Conservation (phyloP, 192 early-diverging fungal species). For the Coemansia interrupta region DNA sequence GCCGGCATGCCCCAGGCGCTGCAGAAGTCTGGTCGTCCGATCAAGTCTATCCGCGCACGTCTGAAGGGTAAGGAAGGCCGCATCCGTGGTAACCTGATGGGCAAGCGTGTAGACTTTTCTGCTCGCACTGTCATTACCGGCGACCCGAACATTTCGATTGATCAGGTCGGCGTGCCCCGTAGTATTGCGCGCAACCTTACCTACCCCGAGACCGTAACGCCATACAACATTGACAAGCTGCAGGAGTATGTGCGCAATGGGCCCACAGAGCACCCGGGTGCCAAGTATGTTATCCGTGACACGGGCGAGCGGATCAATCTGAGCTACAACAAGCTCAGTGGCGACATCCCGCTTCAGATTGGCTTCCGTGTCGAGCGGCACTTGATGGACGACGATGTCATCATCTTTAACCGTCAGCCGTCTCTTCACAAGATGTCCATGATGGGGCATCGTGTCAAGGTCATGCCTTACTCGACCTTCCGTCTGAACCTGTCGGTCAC, state of each 20-base stretch:
- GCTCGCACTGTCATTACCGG: slow-evolving; percentile 99
- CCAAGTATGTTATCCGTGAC: slow-evolving; percentile 93
- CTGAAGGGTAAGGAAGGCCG: slow-evolving; percentile 99
- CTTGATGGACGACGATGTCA: slow-evolving; percentile 88
- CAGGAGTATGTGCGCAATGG: slow-evolving; percentile 88
- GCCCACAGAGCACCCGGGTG: slow-evolving; percentile 89
- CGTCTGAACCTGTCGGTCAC: slow-evolving; percentile 95
- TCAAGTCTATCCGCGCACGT: slow-evolving; percentile 92
- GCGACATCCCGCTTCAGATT: slow-evolving; percentile 79
- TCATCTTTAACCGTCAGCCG: slow-evolving; percentile 99
- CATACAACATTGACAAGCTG: slow-evolving; percentile 89
- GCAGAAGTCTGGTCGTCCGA: slow-evolving; percentile 91
- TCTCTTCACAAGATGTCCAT: slow-evolving; percentile 99
- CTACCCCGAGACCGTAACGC: slow-evolving; percentile 94
- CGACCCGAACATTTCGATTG: slow-evolving; percentile 95
- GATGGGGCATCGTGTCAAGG: slow-evolving; percentile 96
- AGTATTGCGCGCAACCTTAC: slow-evolving; percentile 96
- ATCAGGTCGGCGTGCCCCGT: slow-evolving; percentile 97
- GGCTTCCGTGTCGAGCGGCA: slow-evolving; percentile 96
- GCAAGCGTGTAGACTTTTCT: slow-evolving; percentile 99
- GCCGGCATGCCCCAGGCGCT: slow-evolving; percentile 84
- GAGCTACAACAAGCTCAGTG: slow-evolving; percentile 75
- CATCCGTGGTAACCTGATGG: slow-evolving; percentile 98
- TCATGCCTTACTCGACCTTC: slow-evolving; percentile 99
- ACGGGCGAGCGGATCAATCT: slow-evolving; percentile 92